A percentile compares a stretch with the other conserved stretches of the same genome.
phyloP scores from a whole-genome alignment of 2,329 filamentous ascomycete genomes.

The Cladobotryum mycophilum region DNA sequence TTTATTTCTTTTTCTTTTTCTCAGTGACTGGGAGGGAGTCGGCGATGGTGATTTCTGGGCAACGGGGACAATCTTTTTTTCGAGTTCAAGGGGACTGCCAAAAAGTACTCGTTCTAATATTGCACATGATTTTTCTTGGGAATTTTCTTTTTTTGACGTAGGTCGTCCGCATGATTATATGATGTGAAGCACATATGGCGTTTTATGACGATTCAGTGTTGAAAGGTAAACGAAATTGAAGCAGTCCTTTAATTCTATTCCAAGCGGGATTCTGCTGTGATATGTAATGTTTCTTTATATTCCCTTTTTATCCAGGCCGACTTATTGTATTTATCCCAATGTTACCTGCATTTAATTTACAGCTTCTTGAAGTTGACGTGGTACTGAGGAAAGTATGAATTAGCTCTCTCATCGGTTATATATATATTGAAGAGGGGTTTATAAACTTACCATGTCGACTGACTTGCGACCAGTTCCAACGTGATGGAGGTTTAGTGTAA shows the following conservation, averaged over 20 bases:
- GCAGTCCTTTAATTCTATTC: too few species aligned
- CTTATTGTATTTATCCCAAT: too few species aligned
- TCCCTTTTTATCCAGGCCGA: too few species aligned
- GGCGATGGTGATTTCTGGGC: background rate
- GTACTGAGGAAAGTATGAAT: slow-evolving; percentile 16
- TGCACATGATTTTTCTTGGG: background rate
- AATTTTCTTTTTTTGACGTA: background rate
- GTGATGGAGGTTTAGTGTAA: slow-evolving; percentile 30
- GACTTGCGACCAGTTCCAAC: slow-evolving; percentile 24
- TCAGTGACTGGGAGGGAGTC: background rate
- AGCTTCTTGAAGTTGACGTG: slow-evolving; percentile 19
- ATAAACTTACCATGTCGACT: slow-evolving; percentile 25
- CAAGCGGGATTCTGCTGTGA: too few species aligned
- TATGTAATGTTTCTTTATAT: too few species aligned
- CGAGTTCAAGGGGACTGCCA: background rate
- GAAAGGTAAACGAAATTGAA: too few species aligned
- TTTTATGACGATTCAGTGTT: too few species aligned
- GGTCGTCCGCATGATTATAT: background rate
- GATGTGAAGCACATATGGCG: too few species aligned
- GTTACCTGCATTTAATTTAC: background rate
- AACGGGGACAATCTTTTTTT: background rate
- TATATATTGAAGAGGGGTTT: background rate
- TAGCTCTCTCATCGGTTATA: background rate
- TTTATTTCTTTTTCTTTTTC: background rate
- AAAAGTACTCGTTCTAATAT: slow-evolving; percentile 1